Base-by-base conservation (phyloP, 352 stramenopile species). In the Blastocystis sp. region DNA sequence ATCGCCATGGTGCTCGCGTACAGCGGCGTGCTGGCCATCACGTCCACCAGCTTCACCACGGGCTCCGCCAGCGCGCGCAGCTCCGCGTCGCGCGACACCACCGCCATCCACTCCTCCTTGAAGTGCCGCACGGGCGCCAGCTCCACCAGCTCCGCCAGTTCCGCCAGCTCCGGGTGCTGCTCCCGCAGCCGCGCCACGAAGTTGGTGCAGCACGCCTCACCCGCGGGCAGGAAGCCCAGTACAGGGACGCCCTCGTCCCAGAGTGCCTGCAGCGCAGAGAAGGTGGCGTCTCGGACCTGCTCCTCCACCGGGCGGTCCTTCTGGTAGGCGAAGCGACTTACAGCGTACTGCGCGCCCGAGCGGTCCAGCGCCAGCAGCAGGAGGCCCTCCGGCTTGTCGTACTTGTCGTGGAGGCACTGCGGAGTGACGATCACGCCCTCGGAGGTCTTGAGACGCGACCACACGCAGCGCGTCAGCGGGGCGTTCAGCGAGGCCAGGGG, bases 351-450 rank as follows among this genome's bases (percentile, higher is more conserved):
- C 64, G 43, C 34, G 7, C 64, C 64, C 24, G 34, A 19, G 17
- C 10, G 40, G 64, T 74, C 64, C 64, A 74, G n/a, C 21, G 64
- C 21, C 7, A 74, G n/a, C 7, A 74, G 7, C 64, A 74, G 34
- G 21, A 74, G 21, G 21, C 64, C 64, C 28, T 52, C 40, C 21
- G 64, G 64, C 21, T 52, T 45, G 3, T 38, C 40, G 17, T 34
- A 74, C 17, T 24, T 74, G 24, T 74, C 45, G 64, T 74, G 64
- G 64, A 74, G 34, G 4, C 64, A 74, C 7, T 52, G n/a, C 7
- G 17, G 43, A 28, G 9, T 48, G 28, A 74, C 21, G 64, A 52
- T 48, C 2, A 34, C 34, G n/a, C 64, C 64, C 21, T 74, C 34
- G 10, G 48, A 57, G 6, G 48, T 17, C 14, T 57, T 57, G 48